Conservation (phyloP, 768 basidiomycete species). For the Trametes sanguinea region DNA sequence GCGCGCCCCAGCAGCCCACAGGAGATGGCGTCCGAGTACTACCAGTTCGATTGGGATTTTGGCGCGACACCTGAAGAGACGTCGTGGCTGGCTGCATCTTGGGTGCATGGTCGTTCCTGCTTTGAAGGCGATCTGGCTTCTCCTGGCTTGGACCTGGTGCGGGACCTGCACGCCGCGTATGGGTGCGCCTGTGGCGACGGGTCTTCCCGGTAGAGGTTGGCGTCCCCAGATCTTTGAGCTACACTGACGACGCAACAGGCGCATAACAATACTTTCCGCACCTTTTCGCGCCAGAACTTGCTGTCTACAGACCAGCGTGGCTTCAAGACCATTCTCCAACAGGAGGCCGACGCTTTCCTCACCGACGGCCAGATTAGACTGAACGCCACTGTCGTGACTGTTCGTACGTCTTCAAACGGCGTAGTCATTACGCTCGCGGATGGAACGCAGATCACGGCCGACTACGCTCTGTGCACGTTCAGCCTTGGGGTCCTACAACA, state of each 20-base stretch:
- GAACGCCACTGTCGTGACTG: constrained; percentile 50
- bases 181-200: constrained; percentile 16
- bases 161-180: not conserved
- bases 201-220: constrained; percentile 27
- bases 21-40: constrained; percentile 60
- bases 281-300: constrained; percentile 54
- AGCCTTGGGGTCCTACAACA: constrained; percentile 72
- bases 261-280: constrained; percentile 61
- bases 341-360: constrained; percentile 59
- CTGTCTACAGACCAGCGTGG: constrained; percentile 64
- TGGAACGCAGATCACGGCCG: constrained; percentile 47
- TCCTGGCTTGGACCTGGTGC: constrained; percentile 28
- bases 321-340: constrained; percentile 56
- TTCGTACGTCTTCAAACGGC: constrained; percentile 47
- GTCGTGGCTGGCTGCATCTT: constrained; percentile 63
- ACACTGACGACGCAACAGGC: constrained; percentile 40
- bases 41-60: constrained; percentile 51
- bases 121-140: constrained; percentile 22
- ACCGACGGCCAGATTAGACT: constrained; percentile 47
- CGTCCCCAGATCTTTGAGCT: not conserved
- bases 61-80: constrained; percentile 63
- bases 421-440: constrained; percentile 50
- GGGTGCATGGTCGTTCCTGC: constrained; percentile 43
- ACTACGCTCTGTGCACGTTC: constrained; percentile 68
- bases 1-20: constrained; percentile 46